These are phyloP conservation scores for Daedalea quercina DNA, from an alignment of 768 basidiomycete genomes.

Conservation along the genomic window DNA sequence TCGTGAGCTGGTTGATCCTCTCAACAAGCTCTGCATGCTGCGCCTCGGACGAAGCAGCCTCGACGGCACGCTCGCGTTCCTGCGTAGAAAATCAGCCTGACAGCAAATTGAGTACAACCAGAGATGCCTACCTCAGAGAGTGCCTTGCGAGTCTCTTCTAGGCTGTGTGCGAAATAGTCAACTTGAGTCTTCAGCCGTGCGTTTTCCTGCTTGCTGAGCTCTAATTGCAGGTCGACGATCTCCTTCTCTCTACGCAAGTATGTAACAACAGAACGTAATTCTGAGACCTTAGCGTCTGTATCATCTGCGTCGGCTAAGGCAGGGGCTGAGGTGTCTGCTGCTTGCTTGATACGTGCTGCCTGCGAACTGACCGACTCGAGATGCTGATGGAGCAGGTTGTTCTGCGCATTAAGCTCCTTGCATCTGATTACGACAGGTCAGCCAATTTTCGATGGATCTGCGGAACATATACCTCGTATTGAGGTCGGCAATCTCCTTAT, in stretches of 20 bases:
- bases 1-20: slow-evolving; percentile 80
- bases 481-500: slow-evolving; percentile 72
- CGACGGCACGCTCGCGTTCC: slow-evolving; percentile 78
- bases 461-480: slow-evolving; percentile 48
- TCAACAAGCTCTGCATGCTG: slow-evolving; percentile 84
- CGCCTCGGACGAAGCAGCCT: slow-evolving; percentile 62
- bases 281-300: slow-evolving; percentile 57
- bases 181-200: slow-evolving; percentile 67
- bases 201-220: slow-evolving; percentile 75
- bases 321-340: slow-evolving; percentile 46
- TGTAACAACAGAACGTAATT: slow-evolving; percentile 70
- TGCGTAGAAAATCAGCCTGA: slow-evolving; percentile 20
- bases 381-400: slow-evolving; percentile 72
- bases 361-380: slow-evolving; percentile 80
- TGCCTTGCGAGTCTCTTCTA: slow-evolving; percentile 64
- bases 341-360: slow-evolving; percentile 72
- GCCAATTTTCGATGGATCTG: not conserved
- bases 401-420: slow-evolving; percentile 72
- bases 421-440: slow-evolving; percentile 34
- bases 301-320: slow-evolving; percentile 42
- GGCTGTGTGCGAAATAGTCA: slow-evolving; percentile 59
- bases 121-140: slow-evolving; percentile 55
- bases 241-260: slow-evolving; percentile 90
- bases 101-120: not conserved
- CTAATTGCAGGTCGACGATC: slow-evolving; percentile 82